Evolutionary conservation across 805 yeast species (phyloP), one percentile per base, ranked within the genome.

Genomic region (Grigorovia humatica): DNA sequence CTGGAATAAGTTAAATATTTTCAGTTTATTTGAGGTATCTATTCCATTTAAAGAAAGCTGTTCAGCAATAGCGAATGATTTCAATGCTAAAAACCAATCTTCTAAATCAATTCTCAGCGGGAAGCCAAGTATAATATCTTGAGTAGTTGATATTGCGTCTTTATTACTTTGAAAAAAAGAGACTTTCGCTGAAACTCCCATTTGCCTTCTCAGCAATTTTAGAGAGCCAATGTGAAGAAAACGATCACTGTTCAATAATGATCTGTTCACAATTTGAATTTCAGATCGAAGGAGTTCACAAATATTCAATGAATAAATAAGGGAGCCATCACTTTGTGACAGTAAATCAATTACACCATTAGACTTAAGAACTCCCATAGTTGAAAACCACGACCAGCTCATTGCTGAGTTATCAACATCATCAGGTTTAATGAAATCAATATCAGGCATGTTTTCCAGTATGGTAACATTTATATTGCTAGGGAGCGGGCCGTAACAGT

Each of bases 51-150:
- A 48, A 13, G 67, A 58, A n/a, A 64, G 48, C 5, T 46, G 35
- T 57, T 83, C 88, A 30, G 81, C 65, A 51, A 75, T 77, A 8
- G 88, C 75, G 59, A 83, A 81, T 13, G 85, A 80, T 46, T 74
- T 76, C 52, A 85, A 66, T 0, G 87, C 82, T 12, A 85, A 85
- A 54, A 77, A 72, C 90, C 93, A 85, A 62, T 83, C 89, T 60
- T 84, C 90, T 44, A 84, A 70, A 63, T 84, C 90, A 20, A 81
- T 79, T 57, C 79, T 79, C 43, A 81, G 68, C 2, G 87, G 85
- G 55, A 85, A 85, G 55, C 78, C 80, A 48, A 85, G 69, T 20
- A 83, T 66, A 19, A 53, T 56, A 45, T 54, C 56, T 57, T 43
- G 60, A 53, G n/a, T 46, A 58, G 32, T 55, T n/a, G 47, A 45